Percentiles rank a stretch among this genome's conserved stretches.
These are phyloP conservation scores for Mycena capillaripes DNA, from an alignment of 768 basidiomycete genomes.

Conservation along the genomic window DNA sequence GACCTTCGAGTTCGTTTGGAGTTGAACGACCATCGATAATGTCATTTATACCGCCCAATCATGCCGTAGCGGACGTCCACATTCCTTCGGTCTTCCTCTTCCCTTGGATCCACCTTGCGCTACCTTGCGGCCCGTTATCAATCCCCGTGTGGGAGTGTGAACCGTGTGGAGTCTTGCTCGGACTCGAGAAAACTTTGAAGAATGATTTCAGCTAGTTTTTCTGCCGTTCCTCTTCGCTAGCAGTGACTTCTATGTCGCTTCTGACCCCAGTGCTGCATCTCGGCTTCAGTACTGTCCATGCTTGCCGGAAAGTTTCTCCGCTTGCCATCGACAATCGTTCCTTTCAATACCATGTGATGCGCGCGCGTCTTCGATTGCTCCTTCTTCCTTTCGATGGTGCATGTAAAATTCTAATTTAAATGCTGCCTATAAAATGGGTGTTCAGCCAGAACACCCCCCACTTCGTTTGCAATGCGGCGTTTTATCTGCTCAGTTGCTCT, in stretches of 20 bases:
- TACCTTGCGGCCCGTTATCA: constrained; percentile 21
- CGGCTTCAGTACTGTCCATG: not conserved
- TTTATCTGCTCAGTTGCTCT: constrained; percentile 25
- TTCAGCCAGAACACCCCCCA: not conserved
- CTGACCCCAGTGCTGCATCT: not conserved
- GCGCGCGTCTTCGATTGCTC: not conserved
- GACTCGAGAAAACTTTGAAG: too few relatives aligned
- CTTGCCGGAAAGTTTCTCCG: not conserved
- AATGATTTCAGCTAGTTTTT: not conserved
- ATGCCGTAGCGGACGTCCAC: constrained; percentile 22
- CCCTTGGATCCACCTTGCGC: not conserved
- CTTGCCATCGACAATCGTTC: not conserved
- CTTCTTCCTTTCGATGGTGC: constrained; percentile 20
- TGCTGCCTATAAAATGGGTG: constrained; percentile 24
- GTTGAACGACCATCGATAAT: not conserved
- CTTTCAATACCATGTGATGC: constrained; percentile 26
- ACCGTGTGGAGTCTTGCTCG: too few relatives aligned
- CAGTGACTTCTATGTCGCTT: not conserved
- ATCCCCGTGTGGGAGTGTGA: constrained; percentile 17
- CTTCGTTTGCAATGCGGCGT: constrained; percentile 28
- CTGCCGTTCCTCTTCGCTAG: not conserved
- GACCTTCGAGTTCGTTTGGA: too few relatives aligned
- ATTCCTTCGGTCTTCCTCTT: constrained; percentile 24
- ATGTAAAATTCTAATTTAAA: constrained; percentile 23
- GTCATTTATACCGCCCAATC: not conserved